Conservation (phyloP, 257 asterid species). For the Agastache rugosa region DNA sequence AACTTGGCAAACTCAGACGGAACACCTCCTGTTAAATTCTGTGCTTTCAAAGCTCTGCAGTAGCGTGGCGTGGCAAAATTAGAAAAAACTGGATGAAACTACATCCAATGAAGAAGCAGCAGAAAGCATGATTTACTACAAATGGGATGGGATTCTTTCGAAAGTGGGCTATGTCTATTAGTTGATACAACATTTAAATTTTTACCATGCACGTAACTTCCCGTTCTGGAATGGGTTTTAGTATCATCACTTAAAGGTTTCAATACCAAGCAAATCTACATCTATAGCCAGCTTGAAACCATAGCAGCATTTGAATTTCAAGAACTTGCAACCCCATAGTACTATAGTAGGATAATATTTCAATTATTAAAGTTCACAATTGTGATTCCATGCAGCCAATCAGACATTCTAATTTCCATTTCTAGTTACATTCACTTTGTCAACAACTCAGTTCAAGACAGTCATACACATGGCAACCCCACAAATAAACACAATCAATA, state of each 20-base stretch:
- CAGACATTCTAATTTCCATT: slow-evolving; percentile 4
- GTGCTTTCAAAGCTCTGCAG: slow-evolving; percentile 87
- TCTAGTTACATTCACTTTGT: slow-evolving; percentile 1
- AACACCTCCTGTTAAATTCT: slow-evolving; percentile 70
- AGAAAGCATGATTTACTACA: not conserved
- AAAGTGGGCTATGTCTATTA: not conserved
- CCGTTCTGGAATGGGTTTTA: not conserved
- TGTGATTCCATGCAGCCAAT: slow-evolving; percentile 14
- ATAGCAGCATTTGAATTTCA: not conserved
- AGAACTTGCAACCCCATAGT: not conserved
- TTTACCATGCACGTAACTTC: slow-evolving; percentile 5
- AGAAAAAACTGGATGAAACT: slow-evolving; percentile 5
- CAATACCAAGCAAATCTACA: not conserved
- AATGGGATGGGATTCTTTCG: not conserved
- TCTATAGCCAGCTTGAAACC: not conserved
- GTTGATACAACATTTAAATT: not conserved
- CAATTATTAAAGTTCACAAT: not conserved
- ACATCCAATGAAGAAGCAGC: not conserved
- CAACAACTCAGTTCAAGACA: slow-evolving; percentile 5
- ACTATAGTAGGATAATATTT: not conserved
- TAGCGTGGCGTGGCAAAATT: slow-evolving; percentile 27
- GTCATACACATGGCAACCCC: not conserved
- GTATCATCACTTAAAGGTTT: not conserved
- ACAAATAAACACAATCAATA: not conserved
- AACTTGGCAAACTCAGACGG: slow-evolving; percentile 78